Base-by-base conservation (phyloP, 2,329 filamentous ascomycete species). In the Plectosphaerella cucumerina region DNA sequence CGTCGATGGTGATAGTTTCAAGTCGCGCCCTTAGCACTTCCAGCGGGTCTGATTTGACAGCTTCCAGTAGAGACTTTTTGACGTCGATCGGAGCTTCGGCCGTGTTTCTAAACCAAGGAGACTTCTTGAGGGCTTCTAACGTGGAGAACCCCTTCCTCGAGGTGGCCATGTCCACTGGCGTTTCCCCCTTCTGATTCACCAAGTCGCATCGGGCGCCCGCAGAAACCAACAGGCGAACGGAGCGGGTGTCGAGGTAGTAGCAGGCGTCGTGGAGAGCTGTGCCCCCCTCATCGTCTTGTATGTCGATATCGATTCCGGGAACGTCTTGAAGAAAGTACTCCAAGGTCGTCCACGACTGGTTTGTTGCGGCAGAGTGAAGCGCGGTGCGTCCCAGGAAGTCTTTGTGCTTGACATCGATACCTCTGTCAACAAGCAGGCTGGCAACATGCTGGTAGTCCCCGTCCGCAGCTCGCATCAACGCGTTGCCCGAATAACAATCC, bases 141-240 rank as follows among this genome's bases (percentile, higher is more conserved):
- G 41, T 48, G 35, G 31, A 20, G 6, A 35, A 23, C n/a, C 46
- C 14, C 11, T 42, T 48, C 35, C 11, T 41, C 46, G 31, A 42
- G 14, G 23, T 33, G 34, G 23, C 46, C 17, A 48, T 48, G 21
- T 48, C 46, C 5, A 48, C 46, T 4, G 46, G 46, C 2, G 46
- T 48, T 20, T 26, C 21, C 2, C 46, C 46, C 12, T 48, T 35
- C 18, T 23, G 39, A 21, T 48, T 42, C 35, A 31, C 20, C n/a
- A 48, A 12, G 21, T 48, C 46, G 20, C 46, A 48, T 21, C 46
- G 35, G 6, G 46, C 46, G n/a, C 46, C 46, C 15, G 46, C 35
- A 17, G 23, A 20, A 17, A 48, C 35, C 18, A 48, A 21, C 4
- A 48, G 15, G 21, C 46, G 17, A 12, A 23, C 46, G 12, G 34